A percentile compares a stretch with the other conserved stretches of the same genome.
These are phyloP conservation scores for Spathaspora hagerdaliae DNA, from an alignment of 805 yeast species.

Conservation along the genomic window DNA sequence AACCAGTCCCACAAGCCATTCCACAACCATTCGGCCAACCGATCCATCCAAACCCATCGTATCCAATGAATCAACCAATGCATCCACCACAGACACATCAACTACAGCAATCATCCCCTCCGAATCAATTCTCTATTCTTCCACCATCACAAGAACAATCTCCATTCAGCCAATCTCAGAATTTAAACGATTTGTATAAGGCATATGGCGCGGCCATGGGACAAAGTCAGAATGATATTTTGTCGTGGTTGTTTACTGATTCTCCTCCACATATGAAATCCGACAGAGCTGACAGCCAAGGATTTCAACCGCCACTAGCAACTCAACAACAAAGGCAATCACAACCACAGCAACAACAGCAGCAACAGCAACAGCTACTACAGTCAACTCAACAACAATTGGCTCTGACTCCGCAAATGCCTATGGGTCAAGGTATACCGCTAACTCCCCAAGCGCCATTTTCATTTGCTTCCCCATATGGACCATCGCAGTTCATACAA, in stretches of 20 bases:
- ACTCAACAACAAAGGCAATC: conserved; percentile 2
- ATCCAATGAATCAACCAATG: neutral
- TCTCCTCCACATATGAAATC: neutral
- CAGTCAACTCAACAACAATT: neutral
- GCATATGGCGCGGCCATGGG: conserved; percentile 9
- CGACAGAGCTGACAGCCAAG: neutral
- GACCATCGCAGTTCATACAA: conserved; percentile 7
- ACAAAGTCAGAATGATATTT: conserved; percentile 33
- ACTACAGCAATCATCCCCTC: neutral
- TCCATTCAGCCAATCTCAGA: too few species aligned
- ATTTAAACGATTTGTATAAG: conserved; percentile 1
- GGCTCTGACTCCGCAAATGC: neutral
- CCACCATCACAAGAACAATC: neutral
- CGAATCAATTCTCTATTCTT: neutral
- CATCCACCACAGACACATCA: neutral
- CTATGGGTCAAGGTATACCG: neutral
- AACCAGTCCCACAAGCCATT: neutral
- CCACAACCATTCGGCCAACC: neutral
- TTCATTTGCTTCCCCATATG: conserved; percentile 9
- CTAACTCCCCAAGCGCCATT: neutral
- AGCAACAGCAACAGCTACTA: neutral
- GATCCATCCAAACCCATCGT: neutral
- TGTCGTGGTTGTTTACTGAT: conserved; percentile 39
- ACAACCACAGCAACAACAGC: conserved; percentile 1
- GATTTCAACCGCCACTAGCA: neutral